Base-by-base conservation (phyloP, 2,329 filamentous ascomycete species). In the Alternaria dauci region DNA sequence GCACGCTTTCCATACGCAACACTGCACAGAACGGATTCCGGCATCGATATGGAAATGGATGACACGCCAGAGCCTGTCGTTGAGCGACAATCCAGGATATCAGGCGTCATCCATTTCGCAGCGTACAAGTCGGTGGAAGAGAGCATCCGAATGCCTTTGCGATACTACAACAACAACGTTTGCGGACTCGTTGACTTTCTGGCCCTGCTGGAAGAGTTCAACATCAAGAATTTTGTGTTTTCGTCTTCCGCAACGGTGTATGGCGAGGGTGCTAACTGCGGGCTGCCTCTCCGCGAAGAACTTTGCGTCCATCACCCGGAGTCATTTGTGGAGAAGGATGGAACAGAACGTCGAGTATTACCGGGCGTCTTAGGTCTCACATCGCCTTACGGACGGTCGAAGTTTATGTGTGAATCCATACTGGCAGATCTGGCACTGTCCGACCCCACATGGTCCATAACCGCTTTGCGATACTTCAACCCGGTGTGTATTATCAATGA, bases 91-190 rank as follows among this genome's bases (percentile, higher is more conserved):
- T 87, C 86, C 3, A 81, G 79, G 30, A 88, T 90, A 62, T 79
- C 80, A 0, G 88, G 87, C 1, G 87, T 90, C n/a, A 89, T 91
- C 58, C 88, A 91, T 70, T 90, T 90, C 66, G 88, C 88, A 14
- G 88, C 88, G 1, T 86, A 86, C 80, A 90, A 90, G 73, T 87
- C 88, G 2, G 87, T 90, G 0, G 84, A 84, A 26, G 88, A 91
- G 67, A 89, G 86, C 43, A 89, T 90, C 61, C 75, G 78, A 26
- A 79, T 82, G 59, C 88, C 88, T 0, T 76, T 90, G 57, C 84
- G 84, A 59, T 91, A 91, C 76, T 91, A 90, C 76, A 82, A 83
- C 60, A 91, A 90, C 80, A 91, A 91, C 61, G 87, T 90, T 32
- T 85, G 84, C 67, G 88, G 88, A 0, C 78, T 90, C 5, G 81